Conservation (phyloP, 2,329 filamentous ascomycete species). For the Botrytis byssoidea region DNA sequence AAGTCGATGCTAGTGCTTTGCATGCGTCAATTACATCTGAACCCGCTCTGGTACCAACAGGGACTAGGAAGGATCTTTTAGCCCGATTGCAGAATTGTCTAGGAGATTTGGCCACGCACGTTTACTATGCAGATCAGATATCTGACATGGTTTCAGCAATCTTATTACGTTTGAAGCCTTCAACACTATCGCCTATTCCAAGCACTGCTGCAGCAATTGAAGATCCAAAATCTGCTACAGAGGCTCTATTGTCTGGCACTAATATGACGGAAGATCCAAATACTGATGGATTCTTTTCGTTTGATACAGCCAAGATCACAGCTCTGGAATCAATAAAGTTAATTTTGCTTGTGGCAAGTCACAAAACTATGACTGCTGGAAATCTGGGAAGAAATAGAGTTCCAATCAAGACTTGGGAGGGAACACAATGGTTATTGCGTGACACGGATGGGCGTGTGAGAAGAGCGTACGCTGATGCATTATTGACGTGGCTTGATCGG, state of each 20-base stretch:
- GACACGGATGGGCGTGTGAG: conserved; percentile 77
- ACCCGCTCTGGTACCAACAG: conserved; percentile 48
- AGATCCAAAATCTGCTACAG: conserved; percentile 45
- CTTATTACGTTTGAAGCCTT: conserved; percentile 72
- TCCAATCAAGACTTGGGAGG: conserved; percentile 85
- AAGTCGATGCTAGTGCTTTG: conserved; percentile 23
- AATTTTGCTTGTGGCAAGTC: conserved; percentile 79
- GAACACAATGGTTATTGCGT: conserved; percentile 88
- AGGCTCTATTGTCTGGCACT: conserved; percentile 48
- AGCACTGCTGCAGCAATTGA: conserved; percentile 47
- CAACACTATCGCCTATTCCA: conserved; percentile 45
- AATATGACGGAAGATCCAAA: conserved; percentile 52
- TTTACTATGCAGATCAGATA: conserved; percentile 96
- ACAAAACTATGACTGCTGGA: conserved; percentile 57
- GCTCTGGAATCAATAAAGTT: conserved; percentile 79
- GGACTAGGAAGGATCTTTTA: conserved; percentile 61
- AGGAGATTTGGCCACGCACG: conserved; percentile 86
- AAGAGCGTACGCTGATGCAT: conserved; percentile 79
- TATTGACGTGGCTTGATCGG: conserved; percentile 80
- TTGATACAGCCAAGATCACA: conserved; percentile 58
- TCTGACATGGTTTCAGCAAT: conserved; percentile 89
- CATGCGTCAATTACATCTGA: conserved; percentile 36
- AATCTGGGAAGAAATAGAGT: conserved; percentile 72
- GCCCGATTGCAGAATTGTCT: conserved; percentile 76
- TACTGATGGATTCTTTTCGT: conserved; percentile 60